Base-by-base conservation (phyloP, 768 basidiomycete genomes). In the Russula griseocarnosa region DNA sequence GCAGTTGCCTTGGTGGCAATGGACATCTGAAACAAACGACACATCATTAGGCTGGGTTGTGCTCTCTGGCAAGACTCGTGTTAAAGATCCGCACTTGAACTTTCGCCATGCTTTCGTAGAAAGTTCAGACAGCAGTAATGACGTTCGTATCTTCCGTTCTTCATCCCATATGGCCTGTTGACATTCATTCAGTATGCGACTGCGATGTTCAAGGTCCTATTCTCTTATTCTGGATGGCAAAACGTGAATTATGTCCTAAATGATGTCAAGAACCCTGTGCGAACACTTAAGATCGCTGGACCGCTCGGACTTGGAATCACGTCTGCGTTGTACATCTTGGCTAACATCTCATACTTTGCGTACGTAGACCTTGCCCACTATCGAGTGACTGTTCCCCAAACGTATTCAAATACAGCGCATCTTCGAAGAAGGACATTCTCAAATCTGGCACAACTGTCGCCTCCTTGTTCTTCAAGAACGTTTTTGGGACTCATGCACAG, bases 241-340 rank as follows among this genome's bases (percentile, higher is more conserved):
- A 81, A 79, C 55, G 79, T 82, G 30, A 84, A 84, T 67, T 83
- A 82, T 58, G 84, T 85, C 5, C 72, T 86, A 61, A 85, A 84
- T 73, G 82, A 85, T 13, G 83, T 86, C 58, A 81, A 81, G 65
- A 75, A 85, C 67, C 84, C 84, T 0, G 77, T 84, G 6, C 78
- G 82, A 50, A 86, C 85, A 13, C 79, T 86, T 54, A 83, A 83
- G 71, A 83, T 85, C 42, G 84, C 84, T 0, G 84, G 81, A 2
- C 84, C 84, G 0, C 79, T 85, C n/a, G 84, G 83, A 1, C 72
- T 85, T 10, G 76, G 79, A 5, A 81, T 85, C 30, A 83, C 83
- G 42, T 78, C 82, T 0, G 67, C 75, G 3, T 71, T 86, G 2
- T 86, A 86, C 60, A 63, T 85, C n/a, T 72, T 86, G 8, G 82